Conservation (phyloP, 164 flowering plant species). For the Hamamelis virginiana region DNA sequence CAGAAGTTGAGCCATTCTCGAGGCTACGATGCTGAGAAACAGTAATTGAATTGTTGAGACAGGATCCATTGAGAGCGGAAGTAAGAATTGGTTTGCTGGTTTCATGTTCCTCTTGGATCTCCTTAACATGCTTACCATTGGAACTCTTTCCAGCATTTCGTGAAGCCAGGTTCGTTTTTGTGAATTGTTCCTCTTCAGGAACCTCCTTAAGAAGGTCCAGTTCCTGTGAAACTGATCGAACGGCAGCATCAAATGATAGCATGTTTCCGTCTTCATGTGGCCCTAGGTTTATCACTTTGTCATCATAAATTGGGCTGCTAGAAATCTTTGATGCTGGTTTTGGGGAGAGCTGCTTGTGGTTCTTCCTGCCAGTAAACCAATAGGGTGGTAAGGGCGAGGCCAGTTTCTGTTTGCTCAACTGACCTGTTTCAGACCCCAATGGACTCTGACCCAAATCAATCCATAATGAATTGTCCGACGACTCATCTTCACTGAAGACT, state of each 20-base stretch:
- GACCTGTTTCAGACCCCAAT: constrained; percentile 46
- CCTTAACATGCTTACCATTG: constrained; percentile 24
- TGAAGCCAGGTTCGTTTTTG: constrained; percentile 20
- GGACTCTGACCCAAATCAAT: constrained; percentile 77
- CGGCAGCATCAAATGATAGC: constrained; percentile 64
- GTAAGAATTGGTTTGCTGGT: constrained; percentile 9
- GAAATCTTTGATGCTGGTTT: constrained; percentile 31
- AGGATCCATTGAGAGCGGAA: constrained; percentile 14
- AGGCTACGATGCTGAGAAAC: constrained; percentile 10
- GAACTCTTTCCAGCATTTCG: constrained; percentile 10
- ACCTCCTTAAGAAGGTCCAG: constrained; percentile 42
- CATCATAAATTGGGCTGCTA: constrained; percentile 44
- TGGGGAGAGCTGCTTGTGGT: constrained; percentile 38
- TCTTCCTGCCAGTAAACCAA: constrained; percentile 49
- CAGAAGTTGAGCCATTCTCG: constrained; percentile 31
- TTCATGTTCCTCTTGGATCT: constrained; percentile 41
- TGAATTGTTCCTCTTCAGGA: constrained; percentile 45
- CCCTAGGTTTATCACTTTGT: constrained; percentile 23
- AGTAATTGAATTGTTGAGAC: constrained; percentile 7
- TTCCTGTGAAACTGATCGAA: constrained; percentile 52
- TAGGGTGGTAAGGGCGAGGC: constrained; percentile 57
- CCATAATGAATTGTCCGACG: constrained; percentile 63
- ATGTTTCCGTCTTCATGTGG: constrained; percentile 36
- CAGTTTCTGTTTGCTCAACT: constrained; percentile 30
- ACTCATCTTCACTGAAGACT: constrained; percentile 67